Base-by-base conservation (phyloP, 768 basidiomycete genomes). In the Phlebiopsis flavidoalba region DNA sequence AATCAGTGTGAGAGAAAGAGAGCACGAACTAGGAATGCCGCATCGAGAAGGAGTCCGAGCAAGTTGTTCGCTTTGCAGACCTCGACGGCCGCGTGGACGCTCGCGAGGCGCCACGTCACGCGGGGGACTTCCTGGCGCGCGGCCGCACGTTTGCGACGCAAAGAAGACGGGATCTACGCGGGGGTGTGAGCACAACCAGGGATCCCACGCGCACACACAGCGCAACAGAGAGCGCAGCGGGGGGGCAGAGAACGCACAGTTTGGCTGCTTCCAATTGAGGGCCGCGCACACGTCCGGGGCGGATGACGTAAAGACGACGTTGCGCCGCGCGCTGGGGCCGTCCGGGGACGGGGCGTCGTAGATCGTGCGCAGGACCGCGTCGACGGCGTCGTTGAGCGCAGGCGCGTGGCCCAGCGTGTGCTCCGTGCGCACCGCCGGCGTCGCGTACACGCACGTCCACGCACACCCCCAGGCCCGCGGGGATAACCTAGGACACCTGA, bases 221-320 rank as follows among this genome's bases (percentile, higher is more conserved):
- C 5, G 24, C 37, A 21, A 19, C 57, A 53, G 33, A 22, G 24
- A 43, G 37, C 19, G 61, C 65, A 60, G 12, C 8, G 12, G 26
- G 17, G 36, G n/a, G 22, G 64, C 65, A 51, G 53, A n/a, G n/a
- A n/a, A 74, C 86, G 74, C 75, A 93, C 96, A 98, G 73, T 98
- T 98, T 12, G 96, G 96, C 74, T 99, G 96, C 74, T 99, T 99
- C 97, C 96, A 98, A 69, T 99, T 98, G 58, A 98, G 74, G 15
- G 91, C 88, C 8, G 91, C 85, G 73, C 94, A 96, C 0, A 94
- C 84, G 70, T 91, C 87, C 8, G 95, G 92, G 52, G 89, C 89
- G 72, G 91, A 98, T 6, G 94, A 96, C 43, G 88, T 88, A 70
- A 99, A 94, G n/a, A 93, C 84, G 62, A 98, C 85, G 65, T 88